Evolutionary conservation across 2,329 filamentous ascomycete species (phyloP), one percentile per base, ranked within the genome.

Genomic region (Aureobasidium sp.): DNA sequence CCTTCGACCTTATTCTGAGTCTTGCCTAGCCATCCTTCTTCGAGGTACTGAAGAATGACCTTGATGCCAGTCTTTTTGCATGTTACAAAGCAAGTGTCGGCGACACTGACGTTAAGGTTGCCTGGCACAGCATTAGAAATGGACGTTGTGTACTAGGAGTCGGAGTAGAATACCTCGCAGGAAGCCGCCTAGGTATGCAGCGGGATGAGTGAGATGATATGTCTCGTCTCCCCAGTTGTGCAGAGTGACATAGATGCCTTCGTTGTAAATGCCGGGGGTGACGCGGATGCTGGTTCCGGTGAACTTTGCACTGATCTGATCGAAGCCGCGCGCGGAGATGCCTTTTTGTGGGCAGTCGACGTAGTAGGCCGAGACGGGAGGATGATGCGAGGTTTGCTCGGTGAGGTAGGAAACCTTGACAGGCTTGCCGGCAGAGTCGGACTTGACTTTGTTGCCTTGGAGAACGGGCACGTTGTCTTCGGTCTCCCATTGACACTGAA

Each of bases 341-440:
- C 93, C 94, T 72, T 91, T 92, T 68, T 95, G 89, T 0, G 92
- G 91, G 72, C 94, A 99, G 71, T 91, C 88, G 66, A 97, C 87
- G 74, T 90, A 93, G 76, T 96, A 99, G 15, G 94, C 94, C 68
- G 93, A 97, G 67, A 99, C 93, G 11, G 94, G 94, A 37, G 94
- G 94, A 76, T 99, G 94, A 71, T 99, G 94, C 8, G 91, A 97
- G 9, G 94, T 99, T 77, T 99, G 94, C 77, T 99, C 94, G 29
- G 94, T 97, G 64, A 99, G 82, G 73, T 96, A 99, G 11, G 91
- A 96, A 68, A 99, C 85, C 68, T 88, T 89, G 68, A 96, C 83
- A 31, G 81, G 82, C 68, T 77, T 69, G 62, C 69, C 52, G 75
- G 64, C 75, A 73, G 66, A 66, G 66, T 71, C 62, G 67, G 69